Evolutionary conservation across 2,329 filamentous ascomycete species (phyloP), one percentile per base, ranked within the genome.

Genomic region (Alternaria sp.): DNA sequence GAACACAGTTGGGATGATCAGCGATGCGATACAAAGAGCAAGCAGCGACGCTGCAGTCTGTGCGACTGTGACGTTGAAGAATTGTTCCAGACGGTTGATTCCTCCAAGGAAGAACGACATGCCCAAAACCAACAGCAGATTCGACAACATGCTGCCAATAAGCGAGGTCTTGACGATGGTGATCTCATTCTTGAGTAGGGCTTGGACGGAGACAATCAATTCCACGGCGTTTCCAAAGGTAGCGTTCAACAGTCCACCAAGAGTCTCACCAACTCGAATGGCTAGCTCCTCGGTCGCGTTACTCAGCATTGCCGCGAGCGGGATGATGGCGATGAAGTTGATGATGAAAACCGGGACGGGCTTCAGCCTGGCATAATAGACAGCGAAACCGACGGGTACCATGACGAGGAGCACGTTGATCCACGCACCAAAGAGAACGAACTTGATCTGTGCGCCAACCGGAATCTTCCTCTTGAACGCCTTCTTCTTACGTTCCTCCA

Each of bases 261-360:
- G 81, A 0, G 92, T 94, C 77, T 97, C 93, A 51, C 94, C 93
- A 57, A 81, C 80, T 58, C 89, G 86, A 54, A 94, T 80, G 3
- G 94, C 91, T 65, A 97, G 90, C 78, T 97, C 93, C 77, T 98
- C 94, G 0, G 94, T 97, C 0, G 92, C 92, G 72, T 91, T 96
- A 69, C 91, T 90, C 24, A 98, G 84, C 83, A 97, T 89, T 14
- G 90, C 91, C 3, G 94, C 94, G 41, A 97, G 84, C 0, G 94
- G 94, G 60, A 97, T 89, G 68, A 97, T 97, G 62, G 94, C 94
- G 65, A 97, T 86, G 72, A 97, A 97, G 81, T 97, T 97, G 79
- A 97, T 86, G 57, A 94, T 87, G 72, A 97, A 97, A 47, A 95
- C 68, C 2, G 72, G 65, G 14, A 77, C 72, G 5, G 71, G 62